Percentiles rank a stretch among this genome's conserved stretches.
These are phyloP conservation scores for Pyrrhoderma noxium DNA, from an alignment of 1,284 basidiomycete genomes.

Conservation along the genomic window DNA sequence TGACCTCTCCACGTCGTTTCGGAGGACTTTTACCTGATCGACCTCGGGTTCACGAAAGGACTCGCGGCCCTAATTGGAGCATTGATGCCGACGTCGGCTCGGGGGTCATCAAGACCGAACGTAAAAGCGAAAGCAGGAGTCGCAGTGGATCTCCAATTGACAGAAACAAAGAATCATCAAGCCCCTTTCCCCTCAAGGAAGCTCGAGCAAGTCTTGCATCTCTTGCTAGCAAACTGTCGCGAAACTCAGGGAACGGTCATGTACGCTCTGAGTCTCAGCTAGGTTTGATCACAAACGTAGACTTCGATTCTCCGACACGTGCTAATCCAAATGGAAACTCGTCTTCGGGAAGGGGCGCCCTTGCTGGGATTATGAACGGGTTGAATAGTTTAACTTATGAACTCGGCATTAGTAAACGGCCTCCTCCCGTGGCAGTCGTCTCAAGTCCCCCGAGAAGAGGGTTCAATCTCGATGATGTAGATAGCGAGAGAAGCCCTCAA, in stretches of 20 bases:
- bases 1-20: slow-evolving; percentile 11
- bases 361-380: not conserved
- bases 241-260: not conserved
- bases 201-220: not conserved
- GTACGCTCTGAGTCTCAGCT: slow-evolving; percentile 5
- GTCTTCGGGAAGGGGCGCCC: not conserved
- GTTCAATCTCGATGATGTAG: slow-evolving; percentile 16
- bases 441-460: slow-evolving; percentile 12
- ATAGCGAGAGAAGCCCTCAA: slow-evolving; percentile 11
- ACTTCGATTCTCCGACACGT: not conserved
- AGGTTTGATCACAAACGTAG: not conserved
- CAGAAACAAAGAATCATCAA: not conserved
- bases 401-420: not conserved
- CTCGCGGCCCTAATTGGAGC: slow-evolving; percentile 13
- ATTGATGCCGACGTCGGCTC: slow-evolving; percentile 10
- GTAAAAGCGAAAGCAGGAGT: not conserved
- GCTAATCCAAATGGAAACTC: slow-evolving; percentile 8
- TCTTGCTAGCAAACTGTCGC: not conserved
- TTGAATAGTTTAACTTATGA: not conserved
- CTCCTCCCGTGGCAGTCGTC: slow-evolving; percentile 8
- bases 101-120: not conserved
- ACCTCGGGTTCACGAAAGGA: slow-evolving; percentile 9
- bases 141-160: not conserved
- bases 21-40: slow-evolving; percentile 12
- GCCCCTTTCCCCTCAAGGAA: not conserved